Base-by-base conservation (phyloP, 2,329 filamentous ascomycete genomes). In the Chaetothyriales sp. region DNA sequence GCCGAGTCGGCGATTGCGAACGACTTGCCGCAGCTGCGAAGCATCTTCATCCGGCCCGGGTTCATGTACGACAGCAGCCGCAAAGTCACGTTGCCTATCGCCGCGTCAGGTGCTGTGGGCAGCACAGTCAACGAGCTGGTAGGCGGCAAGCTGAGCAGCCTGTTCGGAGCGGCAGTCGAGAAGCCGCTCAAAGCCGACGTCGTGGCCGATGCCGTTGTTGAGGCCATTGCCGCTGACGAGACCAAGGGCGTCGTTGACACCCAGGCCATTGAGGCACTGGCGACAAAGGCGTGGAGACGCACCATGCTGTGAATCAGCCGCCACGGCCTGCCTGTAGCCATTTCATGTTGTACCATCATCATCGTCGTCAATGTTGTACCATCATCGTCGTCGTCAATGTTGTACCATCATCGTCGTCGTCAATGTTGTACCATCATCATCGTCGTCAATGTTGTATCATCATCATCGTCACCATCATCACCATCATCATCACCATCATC, bases 1-100 rank as follows among this genome's bases (percentile, higher is more conserved):
- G 92, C 92, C 6, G 92, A 98, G 70, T 77, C 74, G 52, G 77
- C 81, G 22, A 87, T 95, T 61, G 71, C 81, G 29, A 77, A 75
- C 51, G 77, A 80, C 57, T 89, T 95, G 61, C 85, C 86, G 0
- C 67, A 73, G 22, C 81, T 94, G 77, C 79, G 92, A 18, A 81
- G 78, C 56, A 72, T 97, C 54, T 97, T 95, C 67, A 70, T 95
- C 51, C 77, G 92, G 28, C 81, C 90, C 9, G 85, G 85, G 0
- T 92, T 98, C 68, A 74, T 98, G 73, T 98, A 90, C 69, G 92
- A 97, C 65, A 77, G 75, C 51, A 88, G 83, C 53, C 78, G 92
- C 55, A 78, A 81, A 15, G 77, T 95, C 60, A 97, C 92, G 0
- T 69, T 97, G 61, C 86, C 87, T 0, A 78, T 97, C 65, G 92